phyloP scores from a whole-genome alignment of 176 grass and related monocot species.

The Aegilops umbellulata region DNA sequence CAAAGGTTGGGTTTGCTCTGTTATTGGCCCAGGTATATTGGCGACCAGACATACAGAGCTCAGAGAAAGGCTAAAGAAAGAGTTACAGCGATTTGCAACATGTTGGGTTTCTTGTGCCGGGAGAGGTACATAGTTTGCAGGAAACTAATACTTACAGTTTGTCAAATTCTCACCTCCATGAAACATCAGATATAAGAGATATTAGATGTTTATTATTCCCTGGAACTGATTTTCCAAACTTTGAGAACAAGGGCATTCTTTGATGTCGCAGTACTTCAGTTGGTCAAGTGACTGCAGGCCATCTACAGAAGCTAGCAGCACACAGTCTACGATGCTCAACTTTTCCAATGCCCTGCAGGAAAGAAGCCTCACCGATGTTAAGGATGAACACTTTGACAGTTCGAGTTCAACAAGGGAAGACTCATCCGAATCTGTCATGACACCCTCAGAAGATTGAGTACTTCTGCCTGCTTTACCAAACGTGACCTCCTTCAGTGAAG shows the following conservation, averaged over 20 bases:
- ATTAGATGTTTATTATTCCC: background rate
- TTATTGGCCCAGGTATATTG: too few species aligned
- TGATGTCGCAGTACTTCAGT: background rate
- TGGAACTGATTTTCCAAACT: background rate
- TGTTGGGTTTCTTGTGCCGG: background rate
- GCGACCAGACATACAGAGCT: too few species aligned
- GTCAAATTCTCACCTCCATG: background rate
- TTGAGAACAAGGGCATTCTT: background rate
- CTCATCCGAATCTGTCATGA: background rate
- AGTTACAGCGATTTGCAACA: background rate
- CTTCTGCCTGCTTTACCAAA: too few species aligned
- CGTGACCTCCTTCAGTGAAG: too few species aligned
- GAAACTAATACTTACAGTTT: background rate
- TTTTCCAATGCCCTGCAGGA: background rate
- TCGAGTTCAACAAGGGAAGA: background rate
- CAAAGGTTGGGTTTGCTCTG: too few species aligned
- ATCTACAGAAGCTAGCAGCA: background rate
- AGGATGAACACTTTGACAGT: background rate
- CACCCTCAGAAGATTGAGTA: background rate
- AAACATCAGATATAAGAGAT: background rate
- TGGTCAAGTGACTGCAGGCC: background rate
- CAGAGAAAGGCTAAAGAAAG: background rate
- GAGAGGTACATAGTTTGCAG: background rate
- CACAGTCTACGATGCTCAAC: background rate
- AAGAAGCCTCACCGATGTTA: background rate